These are phyloP conservation scores for Trametes sp. DNA, from an alignment of 1,284 basidiomycete genomes.

Conservation along the genomic window DNA sequence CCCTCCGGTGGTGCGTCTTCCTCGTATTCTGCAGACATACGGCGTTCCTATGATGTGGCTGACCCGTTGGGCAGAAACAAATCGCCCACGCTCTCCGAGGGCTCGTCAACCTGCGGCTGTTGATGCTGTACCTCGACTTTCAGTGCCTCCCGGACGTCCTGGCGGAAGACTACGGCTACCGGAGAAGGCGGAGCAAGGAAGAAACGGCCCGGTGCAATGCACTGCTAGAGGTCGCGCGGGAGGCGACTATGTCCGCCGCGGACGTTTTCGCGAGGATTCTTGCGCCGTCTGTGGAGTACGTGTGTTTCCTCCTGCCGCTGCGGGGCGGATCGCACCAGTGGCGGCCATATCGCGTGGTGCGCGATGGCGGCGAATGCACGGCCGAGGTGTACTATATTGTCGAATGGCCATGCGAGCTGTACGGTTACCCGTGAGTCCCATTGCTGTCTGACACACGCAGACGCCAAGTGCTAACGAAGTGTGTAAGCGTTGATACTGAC, in stretches of 20 bases:
- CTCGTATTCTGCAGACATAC: neutral
- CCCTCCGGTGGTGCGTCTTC: neutral
- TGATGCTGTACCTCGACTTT: constrained; percentile 15
- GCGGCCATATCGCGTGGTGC: neutral
- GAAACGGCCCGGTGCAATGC: neutral
- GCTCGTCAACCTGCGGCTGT: neutral
- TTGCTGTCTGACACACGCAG: neutral
- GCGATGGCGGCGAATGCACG: neutral
- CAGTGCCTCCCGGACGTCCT: neutral
- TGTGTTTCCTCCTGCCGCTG: neutral
- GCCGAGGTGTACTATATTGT: neutral
- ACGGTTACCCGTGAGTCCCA: neutral
- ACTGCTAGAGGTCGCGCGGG: neutral
- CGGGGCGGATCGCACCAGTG: neutral
- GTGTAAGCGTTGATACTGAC: no score
- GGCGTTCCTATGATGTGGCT: neutral
- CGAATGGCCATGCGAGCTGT: neutral
- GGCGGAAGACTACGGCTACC: neutral
- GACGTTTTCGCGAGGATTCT: neutral
- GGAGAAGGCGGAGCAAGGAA: neutral
- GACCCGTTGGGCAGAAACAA: neutral
- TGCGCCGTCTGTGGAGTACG: neutral
- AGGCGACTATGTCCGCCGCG: neutral
- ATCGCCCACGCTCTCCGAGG: constrained; percentile 2
- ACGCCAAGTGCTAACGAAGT: neutral